Evolutionary conservation across 352 stramenopile species (phyloP), one percentile per base, ranked within the genome.

Genomic region (Phytophthora sansomeana): DNA sequence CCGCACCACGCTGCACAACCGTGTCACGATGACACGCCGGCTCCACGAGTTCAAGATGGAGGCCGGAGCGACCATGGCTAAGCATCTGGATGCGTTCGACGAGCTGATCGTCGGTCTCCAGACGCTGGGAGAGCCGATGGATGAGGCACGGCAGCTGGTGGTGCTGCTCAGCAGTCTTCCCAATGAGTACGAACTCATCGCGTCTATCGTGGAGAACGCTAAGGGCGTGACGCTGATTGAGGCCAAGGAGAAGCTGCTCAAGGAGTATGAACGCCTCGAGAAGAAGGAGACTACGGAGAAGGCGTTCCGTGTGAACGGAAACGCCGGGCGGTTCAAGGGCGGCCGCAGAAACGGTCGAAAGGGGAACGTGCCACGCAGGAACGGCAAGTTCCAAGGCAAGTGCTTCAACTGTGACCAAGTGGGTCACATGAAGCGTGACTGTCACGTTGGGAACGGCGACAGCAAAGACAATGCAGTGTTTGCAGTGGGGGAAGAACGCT

Each of bases 321-420:
- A 63, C 29, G 44, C 17, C 10, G 46, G 46, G 42, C 21, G 26
- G 46, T 51, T 64, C 47, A 65, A 53, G 30, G n/a, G 30, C 5
- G 17, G 39, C 28, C 5, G 13, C 13, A 28, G 38, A 3, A 65
- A 58, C 21, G 17, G 47, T 64, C 55, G 55, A 2, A 62, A 63
- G 35, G 19, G 29, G 1, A 54, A 59, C 43, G 36, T 6, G 14
- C 33, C 44, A 41, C 7, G 36, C 5, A 53, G 41, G 32, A 64
- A 53, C 39, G 38, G 41, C 19, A 35, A 28, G n/a, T 66, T 57
- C 44, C 48, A 66, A 32, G 58, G 44, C 41, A 66, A 66, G 58
- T 41, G 14, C 35, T 41, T 41, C 35, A 13, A 13, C 8, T 41
- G 35, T 17, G 41, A 30, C 17, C 35, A 41, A 41, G 10, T 41